Conservation (phyloP, 1,284 basidiomycete species). For the Earliella scabrosa region DNA sequence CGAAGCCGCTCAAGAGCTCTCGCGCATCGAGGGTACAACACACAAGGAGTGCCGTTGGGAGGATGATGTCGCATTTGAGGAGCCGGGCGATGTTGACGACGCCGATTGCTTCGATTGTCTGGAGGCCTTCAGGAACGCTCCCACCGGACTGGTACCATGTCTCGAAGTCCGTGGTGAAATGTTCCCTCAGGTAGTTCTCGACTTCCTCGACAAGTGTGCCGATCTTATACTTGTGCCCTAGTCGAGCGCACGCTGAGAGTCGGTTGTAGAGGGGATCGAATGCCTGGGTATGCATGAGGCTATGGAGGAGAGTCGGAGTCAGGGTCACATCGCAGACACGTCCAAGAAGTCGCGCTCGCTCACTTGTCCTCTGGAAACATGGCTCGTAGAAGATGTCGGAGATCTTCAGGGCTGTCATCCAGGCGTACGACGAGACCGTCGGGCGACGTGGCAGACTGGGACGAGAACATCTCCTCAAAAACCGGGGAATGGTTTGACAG, state of each 20-base stretch:
- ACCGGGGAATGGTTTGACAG: constrained; percentile 23
- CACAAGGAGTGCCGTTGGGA: constrained; percentile 8
- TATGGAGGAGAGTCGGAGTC: background rate
- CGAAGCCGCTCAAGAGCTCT: too few relatives aligned
- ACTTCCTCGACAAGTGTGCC: background rate
- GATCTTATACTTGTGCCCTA: constrained; percentile 12
- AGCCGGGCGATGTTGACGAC: constrained; percentile 16
- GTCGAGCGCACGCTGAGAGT: background rate
- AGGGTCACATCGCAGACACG: too few relatives aligned
- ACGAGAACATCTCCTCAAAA: constrained; percentile 26
- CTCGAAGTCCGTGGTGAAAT: background rate
- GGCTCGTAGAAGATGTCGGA: constrained; percentile 1
- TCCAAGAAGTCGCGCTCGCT: too few relatives aligned
- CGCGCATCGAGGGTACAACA: constrained; percentile 4
- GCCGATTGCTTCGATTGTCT: background rate
- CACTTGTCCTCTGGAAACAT: background rate
- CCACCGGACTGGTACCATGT: background rate
- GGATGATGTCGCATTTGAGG: background rate
- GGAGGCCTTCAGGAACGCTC: background rate
- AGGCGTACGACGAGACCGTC: background rate
- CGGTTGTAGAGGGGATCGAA: background rate
- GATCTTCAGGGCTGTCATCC: constrained; percentile 1
- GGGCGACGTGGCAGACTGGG: background rate
- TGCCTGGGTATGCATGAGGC: background rate
- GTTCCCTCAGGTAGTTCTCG: background rate